Evolutionary conservation across 2,329 filamentous ascomycete genomes (phyloP).

Genomic region (Phialophora expanda): DNA sequence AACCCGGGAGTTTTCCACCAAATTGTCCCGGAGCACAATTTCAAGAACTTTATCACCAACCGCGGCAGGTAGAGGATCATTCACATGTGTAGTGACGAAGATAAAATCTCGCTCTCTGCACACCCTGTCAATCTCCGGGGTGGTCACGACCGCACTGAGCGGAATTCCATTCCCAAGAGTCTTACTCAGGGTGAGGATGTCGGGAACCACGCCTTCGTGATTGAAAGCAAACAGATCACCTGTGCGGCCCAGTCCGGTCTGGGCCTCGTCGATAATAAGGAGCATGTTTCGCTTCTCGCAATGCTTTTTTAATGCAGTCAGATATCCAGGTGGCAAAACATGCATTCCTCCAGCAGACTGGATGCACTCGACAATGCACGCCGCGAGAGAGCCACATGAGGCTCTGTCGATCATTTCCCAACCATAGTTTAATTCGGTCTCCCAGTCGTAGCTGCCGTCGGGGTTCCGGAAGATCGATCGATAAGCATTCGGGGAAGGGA

Average conservation of each 20-base stretch:
- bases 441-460: conserved; percentile 69
- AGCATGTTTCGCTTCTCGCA: conserved; percentile 62
- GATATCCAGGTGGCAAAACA: conserved; percentile 63
- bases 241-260: conserved; percentile 62
- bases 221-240: conserved; percentile 66
- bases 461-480: conserved; percentile 64
- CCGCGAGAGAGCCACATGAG: conserved; percentile 66
- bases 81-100: conserved; percentile 68
- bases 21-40: conserved; percentile 63
- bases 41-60: conserved; percentile 67
- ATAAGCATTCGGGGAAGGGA: conserved; percentile 66
- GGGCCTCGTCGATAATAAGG: conserved; percentile 65
- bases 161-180: conserved; percentile 67
- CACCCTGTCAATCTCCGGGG: conserved; percentile 57
- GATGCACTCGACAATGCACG: conserved; percentile 67
- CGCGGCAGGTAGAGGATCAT: conserved; percentile 65
- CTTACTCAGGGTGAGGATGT: conserved; percentile 67
- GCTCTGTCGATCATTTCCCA: conserved; percentile 66
- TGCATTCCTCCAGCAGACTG: conserved; percentile 65
- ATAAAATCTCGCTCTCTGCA: conserved; percentile 58
- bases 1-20: conserved; percentile 54
- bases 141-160: conserved; percentile 63
- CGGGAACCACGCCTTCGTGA: conserved; percentile 58
- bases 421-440: conserved; percentile 66
- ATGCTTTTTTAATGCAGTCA: conserved; percentile 60